Evolutionary conservation across 306 rosid genomes (phyloP), one percentile per base, ranked within the genome.

Genomic region (Arachis stenosperma): DNA sequence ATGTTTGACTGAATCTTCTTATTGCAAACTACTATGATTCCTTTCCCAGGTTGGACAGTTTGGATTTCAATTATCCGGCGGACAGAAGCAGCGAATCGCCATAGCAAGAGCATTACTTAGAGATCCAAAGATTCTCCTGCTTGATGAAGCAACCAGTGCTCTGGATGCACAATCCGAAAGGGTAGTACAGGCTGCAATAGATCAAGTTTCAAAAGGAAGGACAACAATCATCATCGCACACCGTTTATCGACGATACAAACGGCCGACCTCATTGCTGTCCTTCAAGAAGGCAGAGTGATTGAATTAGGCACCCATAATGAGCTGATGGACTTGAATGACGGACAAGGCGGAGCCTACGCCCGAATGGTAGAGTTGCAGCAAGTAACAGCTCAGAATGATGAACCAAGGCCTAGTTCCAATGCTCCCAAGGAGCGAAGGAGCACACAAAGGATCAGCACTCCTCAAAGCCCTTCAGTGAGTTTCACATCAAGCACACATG

Each of bases 101-200:
- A 90, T 89, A 65, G 98, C 97, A 2, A 82, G 97, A 84, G 97
- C 98, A 62, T 86, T 90, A 15, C 84, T 90, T 3, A 81, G 90
- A 79, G 93, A 90, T 68, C 98, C 97, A 39, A 90, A 84, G 84
- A 79, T 93, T 37, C 82, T 93, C 40, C 87, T 93, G 41, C 97
- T 93, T 33, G 98, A 90, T 85, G 98, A 90, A 86, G 97, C 90
- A 48, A 90, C 98, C 9, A 93, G 96, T 75, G 94, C 97, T 22
- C 61, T 93, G 46, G 98, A 93, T 81, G 76, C 84, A 14, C 93
- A 93, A 54, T 89, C 94, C 11, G 94, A 93, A 86, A 88, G 85
- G 80, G 85, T 82, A 54, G 94, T 93, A 40, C 96, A 93, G 14
- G 92, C 87, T 33, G 97, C 98, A 67, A 84, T 88, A 71, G 97